Percentiles rank a stretch among this genome's conserved stretches.
Evolutionary conservation across 2,329 filamentous ascomycete species (phyloP).

Genomic region (Fusarium solani-melongenae): DNA sequence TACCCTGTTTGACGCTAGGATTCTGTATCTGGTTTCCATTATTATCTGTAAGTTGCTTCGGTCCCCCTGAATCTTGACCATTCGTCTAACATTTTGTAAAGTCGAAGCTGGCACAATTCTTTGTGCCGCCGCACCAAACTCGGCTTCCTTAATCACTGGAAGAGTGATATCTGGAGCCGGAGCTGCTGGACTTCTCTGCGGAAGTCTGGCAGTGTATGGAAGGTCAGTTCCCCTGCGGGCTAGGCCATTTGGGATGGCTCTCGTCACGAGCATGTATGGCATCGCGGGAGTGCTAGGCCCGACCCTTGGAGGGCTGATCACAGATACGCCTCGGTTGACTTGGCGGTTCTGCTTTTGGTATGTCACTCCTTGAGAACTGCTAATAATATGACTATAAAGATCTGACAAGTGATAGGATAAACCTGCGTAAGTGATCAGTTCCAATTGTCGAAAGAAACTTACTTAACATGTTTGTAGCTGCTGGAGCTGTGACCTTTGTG

Average conservation of each 20-base stretch:
- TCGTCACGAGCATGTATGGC: constrained; percentile 42
- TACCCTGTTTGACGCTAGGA: constrained; percentile 1
- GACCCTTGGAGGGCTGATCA: constrained; percentile 44
- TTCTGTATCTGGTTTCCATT: not conserved
- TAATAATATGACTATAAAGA: accelerated
- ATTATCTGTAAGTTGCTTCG: constrained; percentile 3
- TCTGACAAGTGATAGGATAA: constrained; percentile 14
- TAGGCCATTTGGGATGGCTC: constrained; percentile 39
- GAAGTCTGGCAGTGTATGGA: constrained; percentile 3
- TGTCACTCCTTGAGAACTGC: not conserved
- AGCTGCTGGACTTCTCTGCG: constrained; percentile 47
- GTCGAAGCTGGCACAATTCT: constrained; percentile 64
- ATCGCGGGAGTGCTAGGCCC: constrained; percentile 43
- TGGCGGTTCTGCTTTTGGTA: constrained; percentile 13
- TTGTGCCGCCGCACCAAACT: constrained; percentile 46
- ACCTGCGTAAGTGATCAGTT: not conserved
- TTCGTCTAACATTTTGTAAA: constrained; percentile 48
- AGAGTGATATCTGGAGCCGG: constrained; percentile 60
- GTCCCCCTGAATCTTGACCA: too few relatives aligned
- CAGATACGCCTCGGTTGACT: constrained; percentile 15
- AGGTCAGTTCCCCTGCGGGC: constrained; percentile 48
- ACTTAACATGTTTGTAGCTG: not conserved
- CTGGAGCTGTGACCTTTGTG: constrained; percentile 5
- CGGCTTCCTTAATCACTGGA: constrained; percentile 26
- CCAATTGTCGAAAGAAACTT: not conserved